These are phyloP conservation scores for Globisporangium irregulare DNA, from an alignment of 352 stramenopile genomes.

Conservation along the genomic window DNA sequence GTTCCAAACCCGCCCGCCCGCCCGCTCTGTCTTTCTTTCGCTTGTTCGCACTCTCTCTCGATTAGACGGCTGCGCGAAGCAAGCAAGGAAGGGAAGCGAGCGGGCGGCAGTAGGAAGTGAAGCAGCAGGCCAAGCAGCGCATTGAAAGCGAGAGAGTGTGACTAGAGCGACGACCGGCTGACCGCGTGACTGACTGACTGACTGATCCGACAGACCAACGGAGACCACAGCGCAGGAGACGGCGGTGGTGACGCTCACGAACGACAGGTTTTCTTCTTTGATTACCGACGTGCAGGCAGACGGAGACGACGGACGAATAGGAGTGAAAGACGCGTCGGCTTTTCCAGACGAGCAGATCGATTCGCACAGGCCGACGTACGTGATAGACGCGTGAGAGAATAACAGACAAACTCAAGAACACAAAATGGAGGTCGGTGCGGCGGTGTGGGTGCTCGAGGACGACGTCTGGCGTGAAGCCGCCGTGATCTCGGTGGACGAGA, in stretches of 20 bases:
- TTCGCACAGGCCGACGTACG: not conserved
- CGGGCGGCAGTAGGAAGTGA: not conserved
- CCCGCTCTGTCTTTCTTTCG: slow-evolving; percentile 10
- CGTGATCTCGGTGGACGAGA: slow-evolving; percentile 42
- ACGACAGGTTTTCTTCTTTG: not conserved
- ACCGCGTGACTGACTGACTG: not conserved
- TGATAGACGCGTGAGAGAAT: not conserved
- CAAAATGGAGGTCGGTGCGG: slow-evolving; percentile 67
- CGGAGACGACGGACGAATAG: not conserved
- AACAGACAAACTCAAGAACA: not conserved
- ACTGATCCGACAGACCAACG: not conserved
- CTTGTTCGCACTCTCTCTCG: not conserved
- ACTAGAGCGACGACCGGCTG: not conserved
- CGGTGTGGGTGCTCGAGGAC: slow-evolving; percentile 75
- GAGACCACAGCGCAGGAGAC: not conserved
- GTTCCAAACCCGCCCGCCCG: not conserved
- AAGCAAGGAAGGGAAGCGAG: not conserved
- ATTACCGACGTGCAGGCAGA: not conserved
- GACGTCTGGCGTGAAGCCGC: slow-evolving; percentile 74
- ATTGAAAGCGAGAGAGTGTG: not conserved
- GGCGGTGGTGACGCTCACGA: not conserved
- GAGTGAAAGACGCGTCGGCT: not conserved
- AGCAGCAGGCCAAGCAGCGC: not conserved
- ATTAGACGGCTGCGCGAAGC: not conserved
- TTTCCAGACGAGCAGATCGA: not conserved